These are phyloP conservation scores for Sonneratia alba DNA, from an alignment of 345 rosid genomes.

Conservation along the genomic window DNA sequence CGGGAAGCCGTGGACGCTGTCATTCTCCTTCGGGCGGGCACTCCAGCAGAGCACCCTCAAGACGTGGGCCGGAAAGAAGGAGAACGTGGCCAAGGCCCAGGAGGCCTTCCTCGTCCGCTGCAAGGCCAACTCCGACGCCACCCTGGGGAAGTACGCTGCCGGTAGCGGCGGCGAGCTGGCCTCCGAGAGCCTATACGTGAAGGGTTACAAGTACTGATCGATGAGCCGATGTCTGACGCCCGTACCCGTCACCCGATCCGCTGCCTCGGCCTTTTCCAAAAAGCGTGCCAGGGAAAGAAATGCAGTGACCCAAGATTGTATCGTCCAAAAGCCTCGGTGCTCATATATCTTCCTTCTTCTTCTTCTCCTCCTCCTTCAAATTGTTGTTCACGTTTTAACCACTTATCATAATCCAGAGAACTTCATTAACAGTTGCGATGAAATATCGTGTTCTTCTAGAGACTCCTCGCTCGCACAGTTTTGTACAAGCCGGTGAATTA, in stretches of 20 bases:
- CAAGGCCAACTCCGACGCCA: conserved; percentile 80
- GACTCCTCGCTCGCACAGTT: no score
- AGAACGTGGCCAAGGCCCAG: conserved; percentile 65
- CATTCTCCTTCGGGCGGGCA: conserved; percentile 95
- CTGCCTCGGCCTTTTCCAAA: no score
- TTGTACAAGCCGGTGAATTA: no score
- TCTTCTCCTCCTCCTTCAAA: conserved; percentile 1
- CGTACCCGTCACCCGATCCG: background rate
- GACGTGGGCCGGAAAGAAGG: conserved; percentile 81
- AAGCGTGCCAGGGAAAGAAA: background rate
- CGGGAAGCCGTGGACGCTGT: conserved; percentile 81
- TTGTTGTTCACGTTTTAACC: background rate
- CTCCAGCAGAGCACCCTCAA: conserved; percentile 91
- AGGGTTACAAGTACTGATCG: conserved; percentile 70
- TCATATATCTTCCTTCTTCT: conserved; percentile 7
- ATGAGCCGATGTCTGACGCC: background rate
- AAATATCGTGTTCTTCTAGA: background rate
- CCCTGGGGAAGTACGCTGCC: conserved; percentile 57
- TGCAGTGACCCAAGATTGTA: background rate
- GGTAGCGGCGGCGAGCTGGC: conserved; percentile 52
- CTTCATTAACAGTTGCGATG: background rate
- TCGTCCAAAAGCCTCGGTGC: background rate
- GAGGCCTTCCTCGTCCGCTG: conserved; percentile 61
- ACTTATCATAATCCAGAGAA: background rate
- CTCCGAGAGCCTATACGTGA: conserved; percentile 73